Base-by-base conservation (phyloP, 371 early-diverging fungal species). In the Syncephalastrum monosporum region DNA sequence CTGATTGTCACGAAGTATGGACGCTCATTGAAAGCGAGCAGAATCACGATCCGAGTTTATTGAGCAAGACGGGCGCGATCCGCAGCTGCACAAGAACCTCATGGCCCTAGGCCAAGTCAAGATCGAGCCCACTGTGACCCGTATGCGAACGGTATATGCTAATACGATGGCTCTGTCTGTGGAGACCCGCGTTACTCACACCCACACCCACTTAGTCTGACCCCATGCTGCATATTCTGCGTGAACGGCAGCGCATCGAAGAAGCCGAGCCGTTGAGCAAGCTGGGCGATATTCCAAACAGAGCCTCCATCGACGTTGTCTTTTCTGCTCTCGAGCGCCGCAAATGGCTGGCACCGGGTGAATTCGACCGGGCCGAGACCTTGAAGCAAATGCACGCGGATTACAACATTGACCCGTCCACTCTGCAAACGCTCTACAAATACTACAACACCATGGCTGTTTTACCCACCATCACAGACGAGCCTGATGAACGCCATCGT, bases 391-490 rank as follows among this genome's bases (percentile, higher is more conserved):
- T 74, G 4, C 24, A 64, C 17, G 27, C 53, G 13, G 64, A 71
- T 56, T 74, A 74, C 46, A 48, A 61, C 17, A 12, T 74, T 2
- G 67, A 72, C 29, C 55, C 62, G 5, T 16, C 57, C 4, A 74
- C 72, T 6, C 43, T 77, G 15, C 33, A 54, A 0, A 67, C 61
- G 4, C 42, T 77, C 2, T 56, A 62, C 43, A 74, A 71, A 27
- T 64, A 74, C 19, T 74, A 69, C 38, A 72, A 71, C 42, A 69
- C 67, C 19, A 67, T 77, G 57, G 70, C 78, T 21, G 61, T 76
- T 4, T 67, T 72, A 63, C 77, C 77, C 7, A 57, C 67, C 16
- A 50, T 55, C 4, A n/a, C 63, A 21, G 73, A 68, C 17, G 71
- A 68, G 46, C 67, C 70, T 27, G 67, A 68, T 29, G 71, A 68